Conservation (phyloP, 768 basidiomycete species). For the Pisolithus albus region DNA sequence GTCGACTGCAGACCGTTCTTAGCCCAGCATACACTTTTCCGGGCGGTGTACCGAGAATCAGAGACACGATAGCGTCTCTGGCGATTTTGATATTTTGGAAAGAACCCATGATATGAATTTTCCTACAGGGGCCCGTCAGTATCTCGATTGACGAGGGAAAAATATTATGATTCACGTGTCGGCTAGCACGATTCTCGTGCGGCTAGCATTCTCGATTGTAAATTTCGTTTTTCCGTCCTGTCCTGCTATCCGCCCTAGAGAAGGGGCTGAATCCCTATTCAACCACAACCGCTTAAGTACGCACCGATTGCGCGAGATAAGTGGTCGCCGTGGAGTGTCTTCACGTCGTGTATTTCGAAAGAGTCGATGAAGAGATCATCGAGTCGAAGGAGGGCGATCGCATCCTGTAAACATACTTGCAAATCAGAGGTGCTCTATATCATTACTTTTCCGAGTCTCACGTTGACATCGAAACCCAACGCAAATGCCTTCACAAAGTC, state of each 20-base stretch:
- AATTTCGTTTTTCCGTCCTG: slow-evolving; percentile 99
- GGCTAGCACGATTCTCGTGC: slow-evolving; percentile 96
- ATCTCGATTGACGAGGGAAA: neutral
- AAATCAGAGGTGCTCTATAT: neutral
- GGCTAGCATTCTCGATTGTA: slow-evolving; percentile 93
- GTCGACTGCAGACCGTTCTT: slow-evolving; percentile 83
- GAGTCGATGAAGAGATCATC: slow-evolving; percentile 98
- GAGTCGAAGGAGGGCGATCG: slow-evolving; percentile 88
- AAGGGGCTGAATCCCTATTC: slow-evolving; percentile 3
- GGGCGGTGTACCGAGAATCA: slow-evolving; percentile 92
- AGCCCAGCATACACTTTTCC: slow-evolving; percentile 91
- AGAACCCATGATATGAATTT: slow-evolving; percentile 97
- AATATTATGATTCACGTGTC: slow-evolving; percentile 66
- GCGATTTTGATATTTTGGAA: slow-evolving; percentile 99
- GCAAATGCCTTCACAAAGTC: slow-evolving; percentile 96
- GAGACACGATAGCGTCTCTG: slow-evolving; percentile 89
- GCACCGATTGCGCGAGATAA: slow-evolving; percentile 93
- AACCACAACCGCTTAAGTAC: slow-evolving; percentile 7
- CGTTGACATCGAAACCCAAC: slow-evolving; percentile 92
- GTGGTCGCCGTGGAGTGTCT: slow-evolving; percentile 96
- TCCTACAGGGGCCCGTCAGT: slow-evolving; percentile 40
- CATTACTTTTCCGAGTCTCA: slow-evolving; percentile 30
- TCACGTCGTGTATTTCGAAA: slow-evolving; percentile 98
- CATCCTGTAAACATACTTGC: slow-evolving; percentile 50
- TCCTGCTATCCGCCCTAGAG: slow-evolving; percentile 88